Conservation (phyloP, 495 filamentous ascomycete species). For the Hyaloscypha hepaticicola region DNA sequence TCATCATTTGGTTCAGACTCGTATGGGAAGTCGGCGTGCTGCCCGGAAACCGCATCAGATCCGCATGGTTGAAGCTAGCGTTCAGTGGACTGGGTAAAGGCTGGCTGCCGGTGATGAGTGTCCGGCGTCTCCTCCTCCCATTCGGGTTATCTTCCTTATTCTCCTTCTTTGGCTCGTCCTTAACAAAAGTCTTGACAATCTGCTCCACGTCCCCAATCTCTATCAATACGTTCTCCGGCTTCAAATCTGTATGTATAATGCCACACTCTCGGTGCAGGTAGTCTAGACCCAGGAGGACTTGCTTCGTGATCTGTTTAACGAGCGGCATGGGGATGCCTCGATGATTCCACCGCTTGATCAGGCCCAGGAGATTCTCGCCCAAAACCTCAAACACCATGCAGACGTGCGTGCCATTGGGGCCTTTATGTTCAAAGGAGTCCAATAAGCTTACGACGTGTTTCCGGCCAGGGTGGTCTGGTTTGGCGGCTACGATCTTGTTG, state of each 20-base stretch:
- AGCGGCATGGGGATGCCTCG: conserved; percentile 92
- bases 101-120: conserved; percentile 95
- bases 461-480: conserved; percentile 87
- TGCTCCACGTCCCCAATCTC: conserved; percentile 98
- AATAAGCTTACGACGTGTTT: conserved; percentile 93
- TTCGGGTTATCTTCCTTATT: conserved; percentile 91
- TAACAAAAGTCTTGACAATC: conserved; percentile 93
- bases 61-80: conserved; percentile 77
- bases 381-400: conserved; percentile 99
- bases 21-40: conserved; percentile 72
- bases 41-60: conserved; percentile 61
- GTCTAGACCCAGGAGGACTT: conserved; percentile 91
- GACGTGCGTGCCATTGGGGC: conserved; percentile 92
- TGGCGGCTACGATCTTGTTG: conserved; percentile 93
- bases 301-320: conserved; percentile 98
- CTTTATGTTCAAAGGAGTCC: conserved; percentile 97
- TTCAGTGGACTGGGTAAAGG: conserved; percentile 94
- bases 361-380: conserved; percentile 89
- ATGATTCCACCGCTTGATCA: conserved; percentile 99
- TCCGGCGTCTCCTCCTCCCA: conserved; percentile 86
- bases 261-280: conserved; percentile 97
- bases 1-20: conserved; percentile 80
- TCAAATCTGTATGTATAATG: conserved; percentile 98
- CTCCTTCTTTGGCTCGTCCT: conserved; percentile 70
- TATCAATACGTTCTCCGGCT: conserved; percentile 97